Conservation (phyloP, 306 rosid species). For the Dalbergia cochinchinensis region DNA sequence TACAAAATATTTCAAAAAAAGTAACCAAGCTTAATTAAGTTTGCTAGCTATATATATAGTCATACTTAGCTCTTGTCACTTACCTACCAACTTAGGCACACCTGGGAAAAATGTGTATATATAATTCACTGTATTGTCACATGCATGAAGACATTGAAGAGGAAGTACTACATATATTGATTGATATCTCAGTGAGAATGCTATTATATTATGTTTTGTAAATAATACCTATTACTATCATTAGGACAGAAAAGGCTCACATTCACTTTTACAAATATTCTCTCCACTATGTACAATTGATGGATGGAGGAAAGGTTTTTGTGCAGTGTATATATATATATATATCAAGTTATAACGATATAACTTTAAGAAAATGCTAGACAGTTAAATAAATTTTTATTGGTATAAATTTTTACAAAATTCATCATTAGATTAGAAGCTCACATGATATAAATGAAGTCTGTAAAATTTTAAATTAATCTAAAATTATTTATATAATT, state of each 20-base stretch:
- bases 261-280: background rate
- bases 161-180: background rate
- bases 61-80: background rate
- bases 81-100: background rate
- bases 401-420: too few species aligned
- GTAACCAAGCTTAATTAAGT: background rate
- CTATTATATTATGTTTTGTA: background rate
- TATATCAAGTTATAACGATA: too few species aligned
- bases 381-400: too few species aligned
- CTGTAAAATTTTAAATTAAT: too few species aligned
- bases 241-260: background rate
- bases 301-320: background rate
- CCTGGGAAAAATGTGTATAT: background rate
- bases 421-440: too few species aligned
- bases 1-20: background rate
- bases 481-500: too few species aligned
- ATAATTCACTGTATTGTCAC: background rate
- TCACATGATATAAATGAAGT: too few species aligned
- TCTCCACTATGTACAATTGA: background rate
- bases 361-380: too few species aligned
- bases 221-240: background rate
- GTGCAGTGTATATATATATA: background rate
- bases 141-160: background rate
- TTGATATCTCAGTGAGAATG: background rate
- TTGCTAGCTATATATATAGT: background rate